A percentile compares a stretch with the other conserved stretches of the same genome.
Conservation (phyloP, 805 yeast genomes). For the Yarrowia deformans region DNA sequence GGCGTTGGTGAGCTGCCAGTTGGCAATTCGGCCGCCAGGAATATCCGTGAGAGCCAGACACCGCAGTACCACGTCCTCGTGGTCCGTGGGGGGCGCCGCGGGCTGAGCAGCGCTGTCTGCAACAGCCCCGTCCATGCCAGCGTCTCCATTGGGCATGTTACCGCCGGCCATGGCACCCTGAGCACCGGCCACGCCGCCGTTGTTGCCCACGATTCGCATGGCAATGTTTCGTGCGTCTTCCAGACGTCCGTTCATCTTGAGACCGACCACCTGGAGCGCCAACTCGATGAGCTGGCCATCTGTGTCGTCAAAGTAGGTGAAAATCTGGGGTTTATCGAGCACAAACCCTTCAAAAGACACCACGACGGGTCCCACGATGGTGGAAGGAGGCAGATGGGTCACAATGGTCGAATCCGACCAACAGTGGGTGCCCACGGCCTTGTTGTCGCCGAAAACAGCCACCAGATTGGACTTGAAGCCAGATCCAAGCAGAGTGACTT, state of each 20-base stretch:
- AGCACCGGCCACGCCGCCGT: constrained; percentile 33
- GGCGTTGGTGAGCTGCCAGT: constrained; percentile 37
- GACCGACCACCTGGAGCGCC: constrained; percentile 94
- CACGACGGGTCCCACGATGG: constrained; percentile 87
- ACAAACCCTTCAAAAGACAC: constrained; percentile 75
- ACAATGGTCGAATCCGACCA: constrained; percentile 96
- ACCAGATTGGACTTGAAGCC: constrained; percentile 84
- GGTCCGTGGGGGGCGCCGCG: constrained; percentile 12
- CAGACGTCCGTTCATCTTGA: constrained; percentile 93
- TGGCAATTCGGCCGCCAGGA: constrained; percentile 34
- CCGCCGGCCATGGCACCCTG: constrained; percentile 21
- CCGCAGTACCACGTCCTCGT: constrained; percentile 38
- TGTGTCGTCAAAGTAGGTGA: constrained; percentile 93
- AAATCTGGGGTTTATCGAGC: constrained; percentile 59
- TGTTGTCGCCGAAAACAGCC: constrained; percentile 79
- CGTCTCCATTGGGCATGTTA: not conserved
- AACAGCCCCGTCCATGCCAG: not conserved
- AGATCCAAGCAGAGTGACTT: constrained; percentile 86
- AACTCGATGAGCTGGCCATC: constrained; percentile 93
- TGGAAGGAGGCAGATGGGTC: constrained; percentile 91
- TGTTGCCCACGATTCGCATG: constrained; percentile 80
- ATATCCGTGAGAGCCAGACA: constrained; percentile 31
- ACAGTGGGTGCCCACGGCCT: constrained; percentile 75
- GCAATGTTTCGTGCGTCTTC: constrained; percentile 97
- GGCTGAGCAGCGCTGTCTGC: not conserved